Conservation (phyloP, 1,284 basidiomycete species). For the Puccinia coronata region DNA sequence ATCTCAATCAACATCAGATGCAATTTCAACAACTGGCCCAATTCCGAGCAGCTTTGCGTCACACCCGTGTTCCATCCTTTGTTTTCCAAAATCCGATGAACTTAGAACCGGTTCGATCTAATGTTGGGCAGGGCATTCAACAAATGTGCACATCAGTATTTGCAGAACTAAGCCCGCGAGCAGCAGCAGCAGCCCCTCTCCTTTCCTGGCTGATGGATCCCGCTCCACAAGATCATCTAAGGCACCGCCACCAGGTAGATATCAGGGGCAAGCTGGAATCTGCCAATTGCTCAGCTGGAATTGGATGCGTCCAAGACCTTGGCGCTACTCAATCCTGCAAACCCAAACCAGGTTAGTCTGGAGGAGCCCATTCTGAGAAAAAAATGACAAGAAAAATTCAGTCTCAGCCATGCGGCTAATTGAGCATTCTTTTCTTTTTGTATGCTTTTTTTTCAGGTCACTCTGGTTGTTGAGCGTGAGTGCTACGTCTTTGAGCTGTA, state of each 20-base stretch:
- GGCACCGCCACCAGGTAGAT: constrained; percentile 27
- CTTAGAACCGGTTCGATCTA: constrained; percentile 72
- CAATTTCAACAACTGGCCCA: constrained; percentile 95
- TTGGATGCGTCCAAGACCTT: background rate
- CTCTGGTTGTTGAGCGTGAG: constrained; percentile 76
- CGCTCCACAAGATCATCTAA: constrained; percentile 43
- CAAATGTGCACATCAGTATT: constrained; percentile 97
- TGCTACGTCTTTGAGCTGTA: constrained; percentile 92
- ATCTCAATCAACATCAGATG: constrained; percentile 68
- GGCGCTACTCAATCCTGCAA: constrained; percentile 27
- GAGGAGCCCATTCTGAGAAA: background rate
- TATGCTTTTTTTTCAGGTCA: no score
- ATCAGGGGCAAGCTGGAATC: constrained; percentile 27
- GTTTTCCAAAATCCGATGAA: constrained; percentile 96
- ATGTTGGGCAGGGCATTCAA: constrained; percentile 65
- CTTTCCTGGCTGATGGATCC: constrained; percentile 35
- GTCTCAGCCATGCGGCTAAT: no score
- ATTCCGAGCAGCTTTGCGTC: constrained; percentile 92
- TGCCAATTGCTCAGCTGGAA: background rate
- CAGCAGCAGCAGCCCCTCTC: constrained; percentile 20
- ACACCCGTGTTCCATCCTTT: constrained; percentile 95
- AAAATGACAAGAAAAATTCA: background rate
- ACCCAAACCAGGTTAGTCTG: constrained; percentile 41
- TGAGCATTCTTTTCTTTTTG: no score
- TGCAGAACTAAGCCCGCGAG: constrained; percentile 62